phyloP scores from a whole-genome alignment of 2,329 filamentous ascomycete species.

The Beauveria rudraprayagi region DNA sequence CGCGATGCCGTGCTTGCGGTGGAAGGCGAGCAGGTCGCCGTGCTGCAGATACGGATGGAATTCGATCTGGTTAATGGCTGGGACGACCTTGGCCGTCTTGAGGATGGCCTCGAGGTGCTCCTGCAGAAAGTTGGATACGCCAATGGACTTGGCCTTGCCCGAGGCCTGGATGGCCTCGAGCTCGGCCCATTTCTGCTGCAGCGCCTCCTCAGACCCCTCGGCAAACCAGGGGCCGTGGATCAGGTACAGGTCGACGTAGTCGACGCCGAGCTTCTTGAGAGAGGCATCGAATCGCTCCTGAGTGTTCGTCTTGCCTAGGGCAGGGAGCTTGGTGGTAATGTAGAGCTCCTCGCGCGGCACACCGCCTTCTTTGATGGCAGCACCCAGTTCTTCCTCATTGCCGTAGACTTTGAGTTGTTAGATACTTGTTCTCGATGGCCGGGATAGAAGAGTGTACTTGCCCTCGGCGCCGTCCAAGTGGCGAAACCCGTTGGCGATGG shows the following conservation, averaged over 20 bases:
- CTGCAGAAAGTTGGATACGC: slow-evolving; percentile 66
- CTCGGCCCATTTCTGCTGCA: slow-evolving; percentile 54
- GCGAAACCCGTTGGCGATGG: slow-evolving; percentile 60
- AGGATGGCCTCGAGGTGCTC: slow-evolving; percentile 48
- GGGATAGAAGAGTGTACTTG: slow-evolving; percentile 19
- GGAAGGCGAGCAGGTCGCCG: slow-evolving; percentile 48
- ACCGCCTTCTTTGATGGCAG: slow-evolving; percentile 59
- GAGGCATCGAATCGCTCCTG: slow-evolving; percentile 48
- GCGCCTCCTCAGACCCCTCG: slow-evolving; percentile 33
- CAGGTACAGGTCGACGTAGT: slow-evolving; percentile 66
- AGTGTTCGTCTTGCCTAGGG: slow-evolving; percentile 31
- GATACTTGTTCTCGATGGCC: not conserved
- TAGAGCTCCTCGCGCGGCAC: slow-evolving; percentile 61
- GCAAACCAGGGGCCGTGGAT: slow-evolving; percentile 52
- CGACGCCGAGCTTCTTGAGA: slow-evolving; percentile 56
- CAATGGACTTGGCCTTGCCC: slow-evolving; percentile 61
- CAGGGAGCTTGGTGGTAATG: slow-evolving; percentile 53
- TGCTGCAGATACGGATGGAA: slow-evolving; percentile 70
- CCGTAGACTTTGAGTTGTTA: slow-evolving; percentile 41
- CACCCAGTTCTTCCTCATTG: slow-evolving; percentile 63
- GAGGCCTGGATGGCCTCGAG: slow-evolving; percentile 58
- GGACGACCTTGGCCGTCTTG: slow-evolving; percentile 50
- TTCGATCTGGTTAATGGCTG: slow-evolving; percentile 75
- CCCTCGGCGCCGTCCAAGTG: slow-evolving; percentile 71
- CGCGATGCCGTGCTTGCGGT: slow-evolving; percentile 48